phyloP scores from a whole-genome alignment of 2,329 filamentous ascomycete species.

The Alternaria gansuensis region DNA sequence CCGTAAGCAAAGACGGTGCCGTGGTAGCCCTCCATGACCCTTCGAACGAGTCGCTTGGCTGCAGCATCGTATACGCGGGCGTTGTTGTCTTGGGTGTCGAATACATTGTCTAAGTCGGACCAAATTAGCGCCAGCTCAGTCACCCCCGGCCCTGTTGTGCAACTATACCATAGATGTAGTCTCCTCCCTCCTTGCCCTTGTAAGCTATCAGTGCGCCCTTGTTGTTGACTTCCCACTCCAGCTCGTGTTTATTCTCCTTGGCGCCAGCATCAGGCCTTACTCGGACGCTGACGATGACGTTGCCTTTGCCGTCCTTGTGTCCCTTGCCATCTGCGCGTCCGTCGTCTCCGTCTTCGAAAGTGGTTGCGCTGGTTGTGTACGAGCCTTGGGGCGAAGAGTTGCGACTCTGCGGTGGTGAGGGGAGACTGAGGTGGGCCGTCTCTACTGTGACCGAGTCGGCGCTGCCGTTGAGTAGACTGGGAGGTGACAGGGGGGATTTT shows the following conservation, averaged over 20 bases:
- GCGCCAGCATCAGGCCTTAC: constrained; percentile 82
- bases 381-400: constrained; percentile 93
- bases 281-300: constrained; percentile 93
- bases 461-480: constrained; percentile 80
- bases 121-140: constrained; percentile 22
- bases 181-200: constrained; percentile 81
- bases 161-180: constrained; percentile 86
- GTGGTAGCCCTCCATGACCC: constrained; percentile 99
- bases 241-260: constrained; percentile 71
- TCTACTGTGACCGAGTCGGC: constrained; percentile 79
- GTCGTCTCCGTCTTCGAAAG: constrained; percentile 82
- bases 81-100: constrained; percentile 92
- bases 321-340: constrained; percentile 55
- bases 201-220: constrained; percentile 83
- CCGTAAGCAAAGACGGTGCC: constrained; percentile 98
- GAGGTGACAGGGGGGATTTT: constrained; percentile 61
- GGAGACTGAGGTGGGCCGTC: constrained; percentile 72
- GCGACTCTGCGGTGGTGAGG: constrained; percentile 85
- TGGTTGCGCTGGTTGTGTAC: constrained; percentile 86
- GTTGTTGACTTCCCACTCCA: constrained; percentile 92
- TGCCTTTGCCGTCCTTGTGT: constrained; percentile 81
- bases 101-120: constrained; percentile 81
- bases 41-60: constrained; percentile 90
- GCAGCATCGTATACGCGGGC: constrained; percentile 92
- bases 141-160: constrained; percentile 27